Evolutionary conservation across 352 stramenopile genomes (phyloP), one percentile per base, ranked within the genome.

Genomic region (Pythium scleroteichum): DNA sequence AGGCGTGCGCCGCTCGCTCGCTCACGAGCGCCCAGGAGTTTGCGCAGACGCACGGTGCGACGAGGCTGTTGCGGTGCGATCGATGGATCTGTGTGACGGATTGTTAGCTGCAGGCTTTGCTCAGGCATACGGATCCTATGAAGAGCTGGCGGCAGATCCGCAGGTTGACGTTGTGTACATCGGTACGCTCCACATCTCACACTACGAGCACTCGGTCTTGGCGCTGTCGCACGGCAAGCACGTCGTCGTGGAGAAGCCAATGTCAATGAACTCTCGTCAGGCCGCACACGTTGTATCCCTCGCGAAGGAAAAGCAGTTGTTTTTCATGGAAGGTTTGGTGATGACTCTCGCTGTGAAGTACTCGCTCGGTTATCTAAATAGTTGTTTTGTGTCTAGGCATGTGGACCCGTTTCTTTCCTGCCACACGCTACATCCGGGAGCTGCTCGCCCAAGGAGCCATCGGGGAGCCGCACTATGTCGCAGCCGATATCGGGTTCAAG

Each of bases 161-260:
- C 58, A 87, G 5, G 81, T 98, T 5, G 87, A 98, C 45, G 85
- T 97, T 50, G 79, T 97, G n/a, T 98, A 98, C 75, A 82, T 98
- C 44, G 92, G 88, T 33, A 97, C 92, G 45, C 59, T 98, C 17
- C 89, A 98, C 69, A 78, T 83, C 10, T 83, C 82, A 57, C 90
- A 97, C 64, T 85, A 82, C 52, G 71, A 82, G 26, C 82, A 95
- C 60, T 77, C 85, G 10, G 68, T 87, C 38, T 53, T 92, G 53
- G 93, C 87, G 20, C 63, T 98, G 0, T 64, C 75, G 17, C 77
- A 89, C 52, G 78, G 79, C 53, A 98, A 98, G 68, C 91, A 98
- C 71, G 87, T 97, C 19, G 66, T 98, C 9, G 79, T 98, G 41
- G 94, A 98, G 67, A 98, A 98, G 65, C 94, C 92, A 8, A 95